A percentile compares a stretch with the other conserved stretches of the same genome.
These are phyloP conservation scores for Daedaleopsis nitida DNA, from an alignment of 768 basidiomycete genomes.

Conservation along the genomic window DNA sequence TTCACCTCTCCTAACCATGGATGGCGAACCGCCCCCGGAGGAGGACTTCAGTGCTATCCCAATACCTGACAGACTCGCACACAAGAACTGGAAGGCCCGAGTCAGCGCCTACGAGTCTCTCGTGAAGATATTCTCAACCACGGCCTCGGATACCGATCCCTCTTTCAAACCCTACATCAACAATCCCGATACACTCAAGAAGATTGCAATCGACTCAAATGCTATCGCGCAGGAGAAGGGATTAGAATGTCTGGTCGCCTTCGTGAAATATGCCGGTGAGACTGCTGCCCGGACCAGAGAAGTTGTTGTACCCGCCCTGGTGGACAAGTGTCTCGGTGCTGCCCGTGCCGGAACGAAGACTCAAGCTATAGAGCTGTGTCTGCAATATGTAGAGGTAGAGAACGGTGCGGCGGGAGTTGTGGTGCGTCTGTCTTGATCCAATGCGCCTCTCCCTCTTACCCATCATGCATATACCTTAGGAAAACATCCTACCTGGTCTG, in stretches of 20 bases:
- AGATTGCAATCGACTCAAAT: constrained; percentile 87
- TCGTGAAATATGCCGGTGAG: constrained; percentile 93
- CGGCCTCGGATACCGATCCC: constrained; percentile 91
- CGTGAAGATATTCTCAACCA: constrained; percentile 83
- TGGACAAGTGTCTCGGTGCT: constrained; percentile 95
- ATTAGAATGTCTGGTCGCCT: constrained; percentile 81
- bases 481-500: constrained; percentile 81
- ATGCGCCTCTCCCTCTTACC: constrained; percentile 7
- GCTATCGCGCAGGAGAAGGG: constrained; percentile 99
- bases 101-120: constrained; percentile 90
- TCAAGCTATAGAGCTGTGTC: constrained; percentile 80
- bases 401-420: constrained; percentile 85
- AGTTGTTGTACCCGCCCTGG: constrained; percentile 83
- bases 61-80: constrained; percentile 76
- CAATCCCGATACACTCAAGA: constrained; percentile 79
- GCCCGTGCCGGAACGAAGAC: constrained; percentile 87
- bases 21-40: constrained; percentile 88
- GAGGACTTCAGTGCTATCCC: constrained; percentile 88
- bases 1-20: constrained; percentile 52
- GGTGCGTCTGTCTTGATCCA: constrained; percentile 55
- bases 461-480: constrained; percentile 20
- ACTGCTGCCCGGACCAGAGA: constrained; percentile 79
- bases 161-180: constrained; percentile 88
- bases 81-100: constrained; percentile 99
- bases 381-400: constrained; percentile 94